phyloP scores from a whole-genome alignment of 164 flowering plant species.

The Stephania yunnanensis region DNA sequence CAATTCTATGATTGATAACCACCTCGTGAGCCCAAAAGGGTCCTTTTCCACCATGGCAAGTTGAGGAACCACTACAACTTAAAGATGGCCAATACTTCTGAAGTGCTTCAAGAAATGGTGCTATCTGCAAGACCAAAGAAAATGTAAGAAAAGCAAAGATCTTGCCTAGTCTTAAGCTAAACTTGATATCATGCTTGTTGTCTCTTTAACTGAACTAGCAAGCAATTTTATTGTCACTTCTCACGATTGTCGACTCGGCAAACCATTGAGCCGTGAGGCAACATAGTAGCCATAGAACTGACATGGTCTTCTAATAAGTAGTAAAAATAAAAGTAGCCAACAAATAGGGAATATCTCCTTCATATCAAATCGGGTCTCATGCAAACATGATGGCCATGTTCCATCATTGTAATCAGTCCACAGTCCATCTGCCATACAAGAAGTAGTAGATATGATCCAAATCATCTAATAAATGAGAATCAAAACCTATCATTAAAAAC shows the following conservation, averaged over 20 bases:
- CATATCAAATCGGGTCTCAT: conserved; percentile 36
- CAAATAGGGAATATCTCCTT: conserved; percentile 37
- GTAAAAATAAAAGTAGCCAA: not conserved
- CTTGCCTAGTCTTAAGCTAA: too few relatives aligned
- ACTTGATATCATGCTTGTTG: too few relatives aligned
- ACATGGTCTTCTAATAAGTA: not conserved
- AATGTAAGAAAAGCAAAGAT: not conserved
- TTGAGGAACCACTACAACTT: conserved; percentile 35
- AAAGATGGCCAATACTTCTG: conserved; percentile 85
- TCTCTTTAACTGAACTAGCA: too few relatives aligned
- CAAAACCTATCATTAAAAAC: too few relatives aligned
- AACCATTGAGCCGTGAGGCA: too few relatives aligned
- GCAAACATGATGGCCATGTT: conserved; percentile 71
- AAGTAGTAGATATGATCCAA: not conserved
- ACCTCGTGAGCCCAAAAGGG: conserved; percentile 95
- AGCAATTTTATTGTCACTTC: too few relatives aligned
- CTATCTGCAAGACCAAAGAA: conserved; percentile 34
- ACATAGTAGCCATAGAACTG: too few relatives aligned
- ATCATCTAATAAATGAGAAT: not conserved
- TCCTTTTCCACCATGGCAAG: conserved; percentile 68
- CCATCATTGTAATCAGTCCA: conserved; percentile 87
- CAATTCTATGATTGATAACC: conserved; percentile 9
- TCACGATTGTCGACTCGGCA: too few relatives aligned
- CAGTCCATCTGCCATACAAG: conserved; percentile 51
- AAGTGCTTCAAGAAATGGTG: conserved; percentile 43